Evolutionary conservation across 2,329 filamentous ascomycete genomes (phyloP), one percentile per base, ranked within the genome.

Genomic region (Stromatinia cepivora): DNA sequence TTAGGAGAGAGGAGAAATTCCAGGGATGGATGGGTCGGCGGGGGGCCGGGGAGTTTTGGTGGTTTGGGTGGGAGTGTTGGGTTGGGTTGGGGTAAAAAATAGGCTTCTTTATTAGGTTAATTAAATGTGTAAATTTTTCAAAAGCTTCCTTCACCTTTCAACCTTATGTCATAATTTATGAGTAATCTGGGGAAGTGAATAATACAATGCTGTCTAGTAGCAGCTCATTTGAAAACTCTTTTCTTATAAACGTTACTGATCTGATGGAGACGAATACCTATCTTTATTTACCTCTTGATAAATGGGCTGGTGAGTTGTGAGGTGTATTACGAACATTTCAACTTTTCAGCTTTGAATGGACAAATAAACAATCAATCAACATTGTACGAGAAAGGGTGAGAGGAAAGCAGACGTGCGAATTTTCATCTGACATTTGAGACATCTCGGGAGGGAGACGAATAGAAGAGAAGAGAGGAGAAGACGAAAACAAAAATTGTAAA

Each of bases 201-300:
- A 34, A 45, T 31, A 45, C 10, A 57, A 42, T 57, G 5, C 39
- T 39, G 54, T 46, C 46, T 54, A 68, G 66, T 36, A 54, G 67
- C 59, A 8, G 36, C 48, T 28, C 34, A 45, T 17, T 36, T 36
- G 31, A 50, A 25, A 56, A 6, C 8, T 22, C 25, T 39, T 50
- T 50, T 50, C 39, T 42, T 42, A n/a, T 58, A 52, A n/a, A n/a
- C n/a, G n/a, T 57, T 13, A 57, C 34, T 57, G 39, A 7, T 25
- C 10, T 11, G n/a, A 11, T 11, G 36, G 10, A 39, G 54, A 39
- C 31, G 54, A 57, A 57, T 39, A 57, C 34, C 10, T 8, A 57
- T 57, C 54, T 39, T 39, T 57, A 57, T 57, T 39, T 25, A 57
- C 25, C 10, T 42, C 13, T 6, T 17, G 17, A 42, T 4, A 57